A percentile compares a stretch with the other conserved stretches of the same genome.
Evolutionary conservation across 352 stramenopile species (phyloP).

Genomic region (Phytophthora macrochlamydospora): DNA sequence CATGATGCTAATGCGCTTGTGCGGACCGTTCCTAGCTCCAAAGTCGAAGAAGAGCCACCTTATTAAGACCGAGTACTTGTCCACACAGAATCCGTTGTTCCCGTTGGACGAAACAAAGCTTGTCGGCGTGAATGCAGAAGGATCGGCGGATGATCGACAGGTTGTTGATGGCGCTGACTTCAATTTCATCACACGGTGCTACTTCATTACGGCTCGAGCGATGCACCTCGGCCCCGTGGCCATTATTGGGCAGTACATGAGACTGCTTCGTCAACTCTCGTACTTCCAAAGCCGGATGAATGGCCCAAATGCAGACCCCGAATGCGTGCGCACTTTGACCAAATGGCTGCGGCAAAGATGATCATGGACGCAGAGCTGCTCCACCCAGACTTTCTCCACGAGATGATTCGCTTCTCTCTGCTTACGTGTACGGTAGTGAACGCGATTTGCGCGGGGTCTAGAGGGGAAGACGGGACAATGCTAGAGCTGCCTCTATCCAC

Average conservation of each 20-base stretch:
- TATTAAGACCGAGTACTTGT: constrained; percentile 68
- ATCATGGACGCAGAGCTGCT: constrained; percentile 80
- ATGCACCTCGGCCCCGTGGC: constrained; percentile 93
- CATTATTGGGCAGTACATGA: constrained; percentile 83
- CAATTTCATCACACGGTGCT: constrained; percentile 97
- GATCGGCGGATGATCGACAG: constrained; percentile 28
- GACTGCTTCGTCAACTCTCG: constrained; percentile 89
- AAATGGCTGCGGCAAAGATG: constrained; percentile 74
- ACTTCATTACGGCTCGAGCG: constrained; percentile 94
- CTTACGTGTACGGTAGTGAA: constrained; percentile 70
- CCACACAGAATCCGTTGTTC: constrained; percentile 60
- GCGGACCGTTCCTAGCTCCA: constrained; percentile 80
- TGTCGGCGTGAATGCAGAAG: constrained; percentile 26
- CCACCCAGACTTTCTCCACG: constrained; percentile 79
- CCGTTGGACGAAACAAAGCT: constrained; percentile 68
- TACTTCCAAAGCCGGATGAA: constrained; percentile 89
- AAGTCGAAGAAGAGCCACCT: constrained; percentile 77
- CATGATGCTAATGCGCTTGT: constrained; percentile 77
- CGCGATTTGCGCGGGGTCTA: constrained; percentile 46
- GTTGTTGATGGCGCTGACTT: constrained; percentile 61
- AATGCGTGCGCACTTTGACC: constrained; percentile 77
- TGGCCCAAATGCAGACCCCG: constrained; percentile 61
- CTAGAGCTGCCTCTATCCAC: constrained; percentile 49
- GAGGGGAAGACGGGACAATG: constrained; percentile 18
- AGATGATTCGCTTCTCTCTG: constrained; percentile 75